These are phyloP conservation scores for Aristolochia contorta DNA, from an alignment of 164 flowering plant species.

Conservation along the genomic window DNA sequence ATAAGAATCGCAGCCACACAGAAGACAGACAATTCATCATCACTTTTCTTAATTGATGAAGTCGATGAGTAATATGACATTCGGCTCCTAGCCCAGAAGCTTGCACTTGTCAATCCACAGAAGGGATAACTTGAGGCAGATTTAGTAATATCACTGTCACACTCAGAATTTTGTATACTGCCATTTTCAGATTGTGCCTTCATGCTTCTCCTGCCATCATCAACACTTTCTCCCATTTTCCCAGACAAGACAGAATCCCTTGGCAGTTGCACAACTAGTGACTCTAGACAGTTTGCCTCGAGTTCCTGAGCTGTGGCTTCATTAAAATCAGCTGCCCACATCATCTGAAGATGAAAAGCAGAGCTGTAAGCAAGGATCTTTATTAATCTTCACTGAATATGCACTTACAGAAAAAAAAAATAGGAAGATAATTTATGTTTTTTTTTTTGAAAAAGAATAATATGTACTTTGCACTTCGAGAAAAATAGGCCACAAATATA, in stretches of 20 bases:
- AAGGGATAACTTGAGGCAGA: conserved; percentile 37
- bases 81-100: conserved; percentile 51
- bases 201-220: conserved; percentile 20
- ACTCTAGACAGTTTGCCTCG: conserved; percentile 56
- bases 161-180: conserved; percentile 19
- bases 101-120: conserved; percentile 63
- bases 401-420: no score
- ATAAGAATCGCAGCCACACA: conserved; percentile 84
- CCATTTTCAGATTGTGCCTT: conserved; percentile 29
- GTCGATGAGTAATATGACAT: conserved; percentile 25
- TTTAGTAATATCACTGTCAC: conserved; percentile 32
- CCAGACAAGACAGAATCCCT: conserved; percentile 25
- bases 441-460: no score
- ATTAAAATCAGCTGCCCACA: conserved; percentile 96
- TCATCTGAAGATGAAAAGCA: conserved; percentile 46
- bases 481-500: no score
- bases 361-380: neutral
- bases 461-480: no score
- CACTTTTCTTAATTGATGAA: conserved; percentile 41
- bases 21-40: conserved; percentile 69
- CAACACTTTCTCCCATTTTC: conserved; percentile 25
- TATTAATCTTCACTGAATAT: neutral
- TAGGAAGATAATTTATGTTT: no score
- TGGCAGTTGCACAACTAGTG: conserved; percentile 46
- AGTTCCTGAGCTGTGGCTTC: conserved; percentile 37